These are phyloP conservation scores for Pseudohalonectria lignicola DNA, from an alignment of 2,329 filamentous ascomycete species.

Conservation along the genomic window DNA sequence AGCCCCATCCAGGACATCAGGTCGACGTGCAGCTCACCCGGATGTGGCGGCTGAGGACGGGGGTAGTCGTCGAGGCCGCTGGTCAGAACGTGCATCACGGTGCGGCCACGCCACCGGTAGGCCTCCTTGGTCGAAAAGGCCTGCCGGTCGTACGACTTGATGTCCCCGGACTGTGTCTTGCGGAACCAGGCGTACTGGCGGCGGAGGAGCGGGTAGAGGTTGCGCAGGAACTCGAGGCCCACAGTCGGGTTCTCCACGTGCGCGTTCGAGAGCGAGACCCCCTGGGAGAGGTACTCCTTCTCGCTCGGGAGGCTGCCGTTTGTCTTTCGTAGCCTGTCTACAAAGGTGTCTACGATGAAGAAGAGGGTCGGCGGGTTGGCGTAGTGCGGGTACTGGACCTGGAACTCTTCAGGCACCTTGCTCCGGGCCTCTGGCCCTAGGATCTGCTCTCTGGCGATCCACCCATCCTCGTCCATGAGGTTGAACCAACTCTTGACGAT, in stretches of 20 bases:
- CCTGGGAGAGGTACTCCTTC: constrained; percentile 29
- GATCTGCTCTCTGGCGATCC: constrained; percentile 96
- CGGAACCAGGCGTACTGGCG: constrained; percentile 94
- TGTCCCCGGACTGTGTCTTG: constrained; percentile 78
- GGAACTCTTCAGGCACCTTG: constrained; percentile 90
- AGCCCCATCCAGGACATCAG: constrained; percentile 96
- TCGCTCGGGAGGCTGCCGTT: constrained; percentile 33
- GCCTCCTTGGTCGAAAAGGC: constrained; percentile 84
- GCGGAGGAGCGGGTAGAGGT: constrained; percentile 77
- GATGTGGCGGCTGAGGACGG: constrained; percentile 83
- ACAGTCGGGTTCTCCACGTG: constrained; percentile 58
- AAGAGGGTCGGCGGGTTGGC: constrained; percentile 95
- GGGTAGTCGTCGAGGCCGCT: constrained; percentile 96
- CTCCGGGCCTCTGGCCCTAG: constrained; percentile 82
- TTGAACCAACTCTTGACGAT: constrained; percentile 94
- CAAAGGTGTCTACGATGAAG: constrained; percentile 73
- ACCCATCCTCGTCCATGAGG: constrained; percentile 91
- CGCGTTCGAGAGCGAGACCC: constrained; percentile 44
- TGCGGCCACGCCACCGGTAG: constrained; percentile 91
- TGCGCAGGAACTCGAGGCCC: constrained; percentile 59
- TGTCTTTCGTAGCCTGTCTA: constrained; percentile 58
- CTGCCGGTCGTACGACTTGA: constrained; percentile 83
- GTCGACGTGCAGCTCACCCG: constrained; percentile 90
- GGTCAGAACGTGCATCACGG: constrained; percentile 75
- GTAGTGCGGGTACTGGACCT: constrained; percentile 92